Base-by-base conservation (phyloP, 345 rosid species). In the Corchorus olitorius region DNA sequence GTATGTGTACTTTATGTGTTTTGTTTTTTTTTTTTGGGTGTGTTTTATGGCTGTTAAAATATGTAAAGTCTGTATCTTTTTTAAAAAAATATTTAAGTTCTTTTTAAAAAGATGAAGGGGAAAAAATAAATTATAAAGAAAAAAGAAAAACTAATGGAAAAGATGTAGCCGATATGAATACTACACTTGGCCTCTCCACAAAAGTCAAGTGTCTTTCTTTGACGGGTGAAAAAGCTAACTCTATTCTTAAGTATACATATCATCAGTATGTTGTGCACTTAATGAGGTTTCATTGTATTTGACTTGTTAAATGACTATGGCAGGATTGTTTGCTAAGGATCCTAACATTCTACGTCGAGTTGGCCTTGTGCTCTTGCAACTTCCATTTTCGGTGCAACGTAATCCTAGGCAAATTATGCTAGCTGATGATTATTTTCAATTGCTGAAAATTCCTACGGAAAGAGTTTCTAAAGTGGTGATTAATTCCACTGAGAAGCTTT, bases 301-400 rank as follows among this genome's bases (percentile, higher is more conserved):
- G 41, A 59, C 45, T 2, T 75, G 14, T 75, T 45, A 64, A 77
- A 78, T 43, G 17, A 62, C 73, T 79, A 22, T 74, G 84, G 84
- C 88, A 96, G 99, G 99, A 41, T 92, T 92, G 95, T 87, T 92
- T 89, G 97, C 97, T 10, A 93, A 84, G 73, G 97, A 96, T 90
- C 95, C 99, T 63, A 85, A 68, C 76, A 76, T 88, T 83, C 83
- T 96, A 52, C 89, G 78, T 6, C 92, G 89, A 53, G 99, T 92
- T 79, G 99, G 98, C 66, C 97, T 91, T 84, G 87, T 92, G 76
- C 82, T 96, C 56, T 85, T 96, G 88, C 97, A 96, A 72, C 89
- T 94, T 84, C 97, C 99, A 22, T 92, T 84, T 87, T 88, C 89
- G 75, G 84, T 79, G 78, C 95, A 87, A 74, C 95, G 93, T 72